phyloP scores from a whole-genome alignment of 83 land plant species.

The Picea abies region DNA sequence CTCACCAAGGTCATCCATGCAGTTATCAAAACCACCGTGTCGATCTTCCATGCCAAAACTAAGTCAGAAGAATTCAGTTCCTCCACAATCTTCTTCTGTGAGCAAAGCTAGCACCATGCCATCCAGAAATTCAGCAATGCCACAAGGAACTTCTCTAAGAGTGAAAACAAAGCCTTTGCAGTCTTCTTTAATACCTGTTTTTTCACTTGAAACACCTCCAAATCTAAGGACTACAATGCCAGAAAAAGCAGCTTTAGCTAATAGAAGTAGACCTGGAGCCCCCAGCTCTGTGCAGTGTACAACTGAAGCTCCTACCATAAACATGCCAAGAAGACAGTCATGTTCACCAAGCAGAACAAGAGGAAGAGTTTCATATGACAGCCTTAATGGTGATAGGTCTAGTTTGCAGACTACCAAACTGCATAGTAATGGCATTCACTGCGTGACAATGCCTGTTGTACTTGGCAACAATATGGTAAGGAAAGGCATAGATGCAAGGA shows the following conservation, averaged over 20 bases:
- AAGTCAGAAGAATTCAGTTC: slow-evolving; percentile 21
- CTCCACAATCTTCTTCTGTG: slow-evolving; percentile 49
- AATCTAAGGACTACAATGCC: slow-evolving; percentile 62
- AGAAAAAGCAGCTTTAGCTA: slow-evolving; percentile 60
- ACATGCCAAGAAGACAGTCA: slow-evolving; percentile 42
- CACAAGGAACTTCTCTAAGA: slow-evolving; percentile 63
- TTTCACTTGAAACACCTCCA: slow-evolving; percentile 69
- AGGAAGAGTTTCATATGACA: slow-evolving; percentile 39
- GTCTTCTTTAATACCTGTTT: slow-evolving; percentile 54
- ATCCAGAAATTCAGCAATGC: slow-evolving; percentile 39
- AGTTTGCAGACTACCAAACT: slow-evolving; percentile 18
- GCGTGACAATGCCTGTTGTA: slow-evolving; percentile 43
- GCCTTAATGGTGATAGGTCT: slow-evolving; percentile 20
- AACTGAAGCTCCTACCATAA: slow-evolving; percentile 22
- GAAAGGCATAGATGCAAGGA: slow-evolving; percentile 62
- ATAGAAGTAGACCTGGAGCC: slow-evolving; percentile 66
- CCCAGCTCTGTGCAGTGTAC: slow-evolving; percentile 32
- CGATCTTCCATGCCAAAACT: slow-evolving; percentile 37
- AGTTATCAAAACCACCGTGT: slow-evolving; percentile 28
- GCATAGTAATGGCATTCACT: slow-evolving; percentile 20
- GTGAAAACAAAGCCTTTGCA: slow-evolving; percentile 58
- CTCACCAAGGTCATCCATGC: slow-evolving; percentile 36
- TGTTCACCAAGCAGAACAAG: slow-evolving; percentile 64
- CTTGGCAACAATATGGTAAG: slow-evolving; percentile 72
- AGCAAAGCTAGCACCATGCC: slow-evolving; percentile 24